Conservation (phyloP, 768 basidiomycete species). For the Russula brevipes region DNA sequence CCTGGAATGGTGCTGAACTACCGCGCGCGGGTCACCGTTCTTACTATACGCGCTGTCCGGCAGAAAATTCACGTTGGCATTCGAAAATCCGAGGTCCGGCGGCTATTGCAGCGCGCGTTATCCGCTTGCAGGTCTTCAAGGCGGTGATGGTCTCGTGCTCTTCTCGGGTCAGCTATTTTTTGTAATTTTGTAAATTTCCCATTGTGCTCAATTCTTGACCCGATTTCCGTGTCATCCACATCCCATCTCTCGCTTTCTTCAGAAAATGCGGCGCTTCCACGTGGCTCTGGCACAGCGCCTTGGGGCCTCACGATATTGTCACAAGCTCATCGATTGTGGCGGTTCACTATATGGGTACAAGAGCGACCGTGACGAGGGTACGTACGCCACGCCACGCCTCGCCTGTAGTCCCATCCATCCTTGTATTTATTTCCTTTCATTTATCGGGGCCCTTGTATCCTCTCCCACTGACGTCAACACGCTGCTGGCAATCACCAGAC, state of each 20-base stretch:
- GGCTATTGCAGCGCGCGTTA: constrained; percentile 55
- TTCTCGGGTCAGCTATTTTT: constrained; percentile 70
- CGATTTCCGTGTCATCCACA: too few relatives aligned
- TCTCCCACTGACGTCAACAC: constrained; percentile 12
- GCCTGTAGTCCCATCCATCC: neutral
- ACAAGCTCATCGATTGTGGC: constrained; percentile 61
- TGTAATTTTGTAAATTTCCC: neutral
- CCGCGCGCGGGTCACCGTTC: constrained; percentile 57
- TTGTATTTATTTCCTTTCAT: neutral
- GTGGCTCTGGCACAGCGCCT: constrained; percentile 63
- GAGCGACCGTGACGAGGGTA: constrained; percentile 74
- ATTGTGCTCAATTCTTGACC: too few relatives aligned
- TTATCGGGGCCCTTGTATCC: neutral
- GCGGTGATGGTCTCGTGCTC: constrained; percentile 58
- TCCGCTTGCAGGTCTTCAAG: constrained; percentile 50
- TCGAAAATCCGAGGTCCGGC: constrained; percentile 61
- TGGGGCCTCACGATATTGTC: constrained; percentile 56
- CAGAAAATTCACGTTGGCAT: constrained; percentile 63
- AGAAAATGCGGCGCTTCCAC: constrained; percentile 86
- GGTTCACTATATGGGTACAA: constrained; percentile 68
- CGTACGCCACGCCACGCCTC: constrained; percentile 24
- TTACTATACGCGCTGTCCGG: constrained; percentile 64
- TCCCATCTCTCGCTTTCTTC: neutral
- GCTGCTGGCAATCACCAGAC: constrained; percentile 39
- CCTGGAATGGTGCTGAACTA: neutral